These are phyloP conservation scores for Teunomyces aglyptinius DNA, from an alignment of 805 yeast genomes.

Conservation along the genomic window DNA sequence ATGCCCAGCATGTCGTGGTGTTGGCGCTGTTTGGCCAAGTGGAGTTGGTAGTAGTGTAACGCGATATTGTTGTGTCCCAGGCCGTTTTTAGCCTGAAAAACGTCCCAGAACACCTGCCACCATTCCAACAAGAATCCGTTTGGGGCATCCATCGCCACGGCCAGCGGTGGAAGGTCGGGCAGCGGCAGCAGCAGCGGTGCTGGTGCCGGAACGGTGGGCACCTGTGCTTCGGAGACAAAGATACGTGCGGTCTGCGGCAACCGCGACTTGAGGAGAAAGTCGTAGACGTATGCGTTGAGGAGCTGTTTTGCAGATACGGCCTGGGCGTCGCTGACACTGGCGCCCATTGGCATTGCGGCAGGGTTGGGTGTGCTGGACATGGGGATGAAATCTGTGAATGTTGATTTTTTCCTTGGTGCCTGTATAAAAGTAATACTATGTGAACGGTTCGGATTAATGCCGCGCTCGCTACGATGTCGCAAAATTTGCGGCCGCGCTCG, in stretches of 20 bases:
- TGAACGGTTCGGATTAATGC: no score
- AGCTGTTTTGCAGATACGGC: constrained; percentile 56
- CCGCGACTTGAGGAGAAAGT: constrained; percentile 74
- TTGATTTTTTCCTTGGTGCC: no score
- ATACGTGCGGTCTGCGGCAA: constrained; percentile 69
- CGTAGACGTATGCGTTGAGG: constrained; percentile 82
- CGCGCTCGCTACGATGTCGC: no score
- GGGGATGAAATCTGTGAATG: background rate
- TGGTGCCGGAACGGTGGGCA: constrained; percentile 34
- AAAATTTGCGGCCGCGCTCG: no score
- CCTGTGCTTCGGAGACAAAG: constrained; percentile 75
- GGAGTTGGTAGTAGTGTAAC: constrained; percentile 67
- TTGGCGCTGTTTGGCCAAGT: constrained; percentile 57
- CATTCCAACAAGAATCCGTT: constrained; percentile 87
- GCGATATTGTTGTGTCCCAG: constrained; percentile 53
- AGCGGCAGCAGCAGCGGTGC: constrained; percentile 27
- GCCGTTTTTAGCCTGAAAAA: constrained; percentile 71
- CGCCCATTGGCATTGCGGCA: background rate
- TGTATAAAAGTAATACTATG: no score
- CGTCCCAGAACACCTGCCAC: constrained; percentile 97
- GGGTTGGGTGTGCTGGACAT: background rate
- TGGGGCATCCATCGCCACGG: constrained; percentile 72
- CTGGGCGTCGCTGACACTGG: constrained; percentile 30
- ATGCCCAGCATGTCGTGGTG: constrained; percentile 50
- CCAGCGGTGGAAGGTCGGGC: background rate